Base-by-base conservation (phyloP, 768 basidiomycete genomes). In the Coprinopsis strossmayeri region DNA sequence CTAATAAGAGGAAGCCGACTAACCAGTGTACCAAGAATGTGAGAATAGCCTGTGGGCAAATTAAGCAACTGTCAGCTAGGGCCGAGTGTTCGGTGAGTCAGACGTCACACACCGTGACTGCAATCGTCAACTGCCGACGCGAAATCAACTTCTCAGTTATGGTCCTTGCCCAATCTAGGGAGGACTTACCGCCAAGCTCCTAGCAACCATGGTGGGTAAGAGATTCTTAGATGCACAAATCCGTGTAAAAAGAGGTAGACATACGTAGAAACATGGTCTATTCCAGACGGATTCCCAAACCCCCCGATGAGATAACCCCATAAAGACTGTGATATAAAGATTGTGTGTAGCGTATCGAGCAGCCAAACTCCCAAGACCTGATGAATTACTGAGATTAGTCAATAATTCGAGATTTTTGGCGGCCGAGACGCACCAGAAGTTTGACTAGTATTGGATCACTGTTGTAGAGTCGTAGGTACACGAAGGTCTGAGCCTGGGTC, bases 291-390 rank as follows among this genome's bases (percentile, higher is more conserved):
- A 9, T 57, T 23, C 2, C 67, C 69, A 51, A 64, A 70, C 34
- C 65, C 49, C 0, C 43, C 46, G 21, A 72, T 68, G 4, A 71
- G 49, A 49, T 69, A 70, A 20, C 66, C 55, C 69, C 72, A 75
- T 13, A 70, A 48, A 4, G 68, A 59, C 2, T 58, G 51, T 65
- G 69, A 71, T 21, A 72, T 66, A 45, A 69, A 61, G 13, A 51
- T 52, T 0, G 69, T 70, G 50, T 74, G 73, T 1, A 55, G 52
- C 5, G 59, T 60, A 45, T 74, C 73, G 17, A 69, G 59, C 9
- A 65, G 7, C 69, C 70, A 71, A 32, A 7, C 30, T 32, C 30
- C 30, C 30, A 32, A 32, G 30, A 32, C 9, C n/a, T n/a, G n/a
- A n/a, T n/a, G n/a, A n/a, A n/a, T n/a, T n/a, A n/a, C n/a, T n/a